Percentiles rank a stretch among this genome's conserved stretches.
Conservation (phyloP, 495 filamentous ascomycete species). For the Penicillium diatomitis region DNA sequence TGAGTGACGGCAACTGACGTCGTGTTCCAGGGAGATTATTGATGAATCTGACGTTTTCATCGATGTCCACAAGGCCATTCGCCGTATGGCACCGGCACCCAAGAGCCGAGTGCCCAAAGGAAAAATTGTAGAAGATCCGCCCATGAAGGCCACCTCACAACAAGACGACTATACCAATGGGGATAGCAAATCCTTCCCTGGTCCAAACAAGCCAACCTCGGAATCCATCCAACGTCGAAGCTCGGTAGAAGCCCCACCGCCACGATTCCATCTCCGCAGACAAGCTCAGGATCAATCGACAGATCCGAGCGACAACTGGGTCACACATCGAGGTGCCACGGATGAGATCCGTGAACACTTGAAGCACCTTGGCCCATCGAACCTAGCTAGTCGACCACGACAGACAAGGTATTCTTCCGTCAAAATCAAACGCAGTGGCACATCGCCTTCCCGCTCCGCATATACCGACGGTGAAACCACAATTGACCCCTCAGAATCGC, state of each 20-base stretch:
- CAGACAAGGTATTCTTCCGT: conserved; percentile 78
- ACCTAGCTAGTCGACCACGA: conserved; percentile 74
- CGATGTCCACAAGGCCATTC: conserved; percentile 93
- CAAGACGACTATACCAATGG: conserved; percentile 26
- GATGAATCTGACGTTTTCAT: conserved; percentile 94
- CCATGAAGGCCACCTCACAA: conserved; percentile 16
- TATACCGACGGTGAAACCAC: conserved; percentile 30
- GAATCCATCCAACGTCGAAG: conserved; percentile 22
- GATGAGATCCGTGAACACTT: conserved; percentile 73
- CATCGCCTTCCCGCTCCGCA: conserved; percentile 30
- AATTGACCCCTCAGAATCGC: conserved; percentile 21
- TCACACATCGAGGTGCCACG: conserved; percentile 31
- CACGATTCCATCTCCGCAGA: conserved; percentile 34
- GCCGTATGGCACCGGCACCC: conserved; percentile 63
- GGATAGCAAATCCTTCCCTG: conserved; percentile 13
- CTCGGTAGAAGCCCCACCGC: conserved; percentile 45
- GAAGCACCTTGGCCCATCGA: conserved; percentile 86
- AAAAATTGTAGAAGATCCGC: conserved; percentile 42
- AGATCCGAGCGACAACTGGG: conserved; percentile 18
- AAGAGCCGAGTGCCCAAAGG: conserved; percentile 52
- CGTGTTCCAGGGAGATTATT: conserved; percentile 55
- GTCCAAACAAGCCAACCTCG: background rate
- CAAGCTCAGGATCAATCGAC: conserved; percentile 20
- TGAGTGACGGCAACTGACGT: too few species aligned
- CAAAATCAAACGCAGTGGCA: conserved; percentile 72